These are phyloP conservation scores for Hypericum perforatum DNA, from an alignment of 345 rosid genomes.

Conservation along the genomic window DNA sequence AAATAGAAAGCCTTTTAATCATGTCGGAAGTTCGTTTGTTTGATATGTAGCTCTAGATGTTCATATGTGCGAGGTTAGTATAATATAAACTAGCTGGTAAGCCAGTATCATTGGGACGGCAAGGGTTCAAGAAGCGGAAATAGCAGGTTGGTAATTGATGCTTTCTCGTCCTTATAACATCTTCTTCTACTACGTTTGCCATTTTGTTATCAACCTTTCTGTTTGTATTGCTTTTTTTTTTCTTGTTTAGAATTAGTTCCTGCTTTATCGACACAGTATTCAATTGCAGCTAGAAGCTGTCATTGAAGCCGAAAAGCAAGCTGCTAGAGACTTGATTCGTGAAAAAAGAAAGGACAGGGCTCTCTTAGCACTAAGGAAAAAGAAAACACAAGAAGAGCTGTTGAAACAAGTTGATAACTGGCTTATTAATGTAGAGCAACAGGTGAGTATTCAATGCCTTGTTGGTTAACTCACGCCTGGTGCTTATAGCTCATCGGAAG, in stretches of 20 bases:
- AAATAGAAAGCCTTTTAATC: too few relatives aligned
- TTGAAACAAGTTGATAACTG: slow-evolving; percentile 86
- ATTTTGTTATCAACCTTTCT: not conserved
- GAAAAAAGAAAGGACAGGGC: slow-evolving; percentile 89
- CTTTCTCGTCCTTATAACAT: too few relatives aligned
- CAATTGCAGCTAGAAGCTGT: slow-evolving; percentile 58
- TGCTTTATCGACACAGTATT: not conserved
- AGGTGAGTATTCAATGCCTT: slow-evolving; percentile 33
- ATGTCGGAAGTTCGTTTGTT: too few relatives aligned
- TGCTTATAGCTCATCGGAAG: too few relatives aligned
- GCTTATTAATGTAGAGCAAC: slow-evolving; percentile 96
- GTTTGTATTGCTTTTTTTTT: not conserved
- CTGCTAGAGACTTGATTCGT: slow-evolving; percentile 69
- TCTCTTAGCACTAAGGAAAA: slow-evolving; percentile 86
- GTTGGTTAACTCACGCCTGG: not conserved
- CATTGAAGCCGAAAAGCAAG: slow-evolving; percentile 88
- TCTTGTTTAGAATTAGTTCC: too few relatives aligned
- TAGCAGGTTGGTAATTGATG: too few relatives aligned
- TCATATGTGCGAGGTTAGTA: too few relatives aligned
- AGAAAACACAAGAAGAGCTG: slow-evolving; percentile 79
- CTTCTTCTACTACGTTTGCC: too few relatives aligned
- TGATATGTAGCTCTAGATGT: too few relatives aligned
- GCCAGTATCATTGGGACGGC: too few relatives aligned
- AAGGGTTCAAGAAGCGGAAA: too few relatives aligned
- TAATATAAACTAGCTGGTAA: too few relatives aligned